Evolutionary conservation across 1,284 basidiomycete species (phyloP), one percentile per base, ranked within the genome.

Genomic region (Rhodotorula glutinis): DNA sequence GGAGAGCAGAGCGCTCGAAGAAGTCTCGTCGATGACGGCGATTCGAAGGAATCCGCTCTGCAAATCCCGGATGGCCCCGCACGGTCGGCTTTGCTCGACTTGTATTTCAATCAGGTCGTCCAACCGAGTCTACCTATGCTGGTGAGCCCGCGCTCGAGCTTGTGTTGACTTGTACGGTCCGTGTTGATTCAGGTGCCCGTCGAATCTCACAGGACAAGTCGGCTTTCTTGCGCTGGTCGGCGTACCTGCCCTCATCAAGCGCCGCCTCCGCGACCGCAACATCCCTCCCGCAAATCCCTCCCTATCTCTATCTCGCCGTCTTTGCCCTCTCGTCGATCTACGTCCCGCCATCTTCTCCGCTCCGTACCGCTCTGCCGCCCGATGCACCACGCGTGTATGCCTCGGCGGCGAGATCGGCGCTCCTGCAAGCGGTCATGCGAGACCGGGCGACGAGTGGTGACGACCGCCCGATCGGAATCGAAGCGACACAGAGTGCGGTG

Each of bases 241-340:
- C 57, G 19, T 66, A 62, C 41, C 66, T 65, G 51, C 68, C 62
- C 23, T 55, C 57, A 11, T 5, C 33, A 5, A 38, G 11, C 33
- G 5, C 33, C 7, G 11, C 33, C 33, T 38, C 33, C 11, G 5
- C 41, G 19, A 30, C 16, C 25, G 17, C 86, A 85, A 46, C 65
- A 49, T 62, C 53, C 66, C 60, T 80, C 81, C 10, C 82, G 82
- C 53, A 85, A 85, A 57, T 71, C 7, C 56, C 66, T 1, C 62
- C 67, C 2, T 49, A 67, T 0, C 63, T 71, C 3, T 64, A 61
- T 80, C 86, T 90, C 75, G 85, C 85, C 76, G 87, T 94, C 82
- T 81, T 93, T 41, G 83, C 87, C 60, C 85, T 83, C 23, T 79
- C 94, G 38, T 85, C 84, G 40, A 84, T 86, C 1, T 91, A 88